Percentiles rank a stretch among this genome's conserved stretches.
These are phyloP conservation scores for Chlamydomonas sp. DNA, from an alignment of 139 green algal species.

Conservation along the genomic window DNA sequence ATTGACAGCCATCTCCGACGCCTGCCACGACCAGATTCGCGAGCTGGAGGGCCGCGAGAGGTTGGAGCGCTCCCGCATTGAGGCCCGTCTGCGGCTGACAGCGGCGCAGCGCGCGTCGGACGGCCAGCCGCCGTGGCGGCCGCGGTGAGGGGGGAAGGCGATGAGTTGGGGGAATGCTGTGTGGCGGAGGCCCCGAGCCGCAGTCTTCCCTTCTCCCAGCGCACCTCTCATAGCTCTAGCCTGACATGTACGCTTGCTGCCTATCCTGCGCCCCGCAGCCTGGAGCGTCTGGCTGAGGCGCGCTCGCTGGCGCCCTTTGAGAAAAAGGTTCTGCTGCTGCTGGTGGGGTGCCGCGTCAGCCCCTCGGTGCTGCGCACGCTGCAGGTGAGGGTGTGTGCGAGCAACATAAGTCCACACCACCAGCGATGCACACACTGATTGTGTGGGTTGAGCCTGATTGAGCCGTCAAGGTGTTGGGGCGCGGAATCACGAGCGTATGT, in stretches of 20 bases:
- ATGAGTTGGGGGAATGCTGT: too few species aligned
- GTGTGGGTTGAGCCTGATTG: too few species aligned
- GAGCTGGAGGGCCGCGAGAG: constrained; percentile 24
- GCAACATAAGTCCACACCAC: too few species aligned
- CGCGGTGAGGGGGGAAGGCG: not conserved
- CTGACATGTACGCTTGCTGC: not conserved
- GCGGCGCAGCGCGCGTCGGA: constrained; percentile 24
- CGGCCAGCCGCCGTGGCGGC: constrained; percentile 19
- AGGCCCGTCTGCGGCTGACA: constrained; percentile 30
- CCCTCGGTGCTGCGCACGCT: constrained; percentile 12
- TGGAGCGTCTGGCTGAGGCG: constrained; percentile 29
- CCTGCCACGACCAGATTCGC: not conserved
- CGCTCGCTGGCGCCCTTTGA: constrained; percentile 21
- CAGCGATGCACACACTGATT: too few species aligned
- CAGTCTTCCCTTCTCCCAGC: too few species aligned
- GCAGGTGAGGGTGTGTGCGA: not conserved
- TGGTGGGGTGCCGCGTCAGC: constrained; percentile 26
- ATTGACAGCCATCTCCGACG: too few species aligned
- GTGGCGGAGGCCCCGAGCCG: too few species aligned
- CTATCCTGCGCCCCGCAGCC: not conserved
- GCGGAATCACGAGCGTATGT: too few species aligned
- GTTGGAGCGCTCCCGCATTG: constrained; percentile 17
- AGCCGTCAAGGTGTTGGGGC: too few species aligned
- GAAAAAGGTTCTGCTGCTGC: constrained; percentile 34
- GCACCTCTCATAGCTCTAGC: too few species aligned